These are phyloP conservation scores for Candolleomyces eurysporus DNA, from an alignment of 768 basidiomycete species.

Conservation along the genomic window DNA sequence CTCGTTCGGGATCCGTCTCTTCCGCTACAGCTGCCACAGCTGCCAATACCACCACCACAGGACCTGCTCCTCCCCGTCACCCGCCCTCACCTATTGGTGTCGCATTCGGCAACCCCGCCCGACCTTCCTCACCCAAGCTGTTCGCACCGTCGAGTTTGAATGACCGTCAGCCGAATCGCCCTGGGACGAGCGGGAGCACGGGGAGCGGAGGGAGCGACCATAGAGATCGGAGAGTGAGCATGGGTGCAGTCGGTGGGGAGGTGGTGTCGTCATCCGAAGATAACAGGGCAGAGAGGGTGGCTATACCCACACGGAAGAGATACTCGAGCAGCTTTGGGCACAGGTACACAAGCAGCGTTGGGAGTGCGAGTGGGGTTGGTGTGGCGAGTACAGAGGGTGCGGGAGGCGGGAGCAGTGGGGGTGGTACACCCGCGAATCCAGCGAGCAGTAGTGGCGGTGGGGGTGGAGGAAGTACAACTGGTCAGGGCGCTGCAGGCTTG, in stretches of 20 bases:
- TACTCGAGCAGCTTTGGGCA: constrained; percentile 82
- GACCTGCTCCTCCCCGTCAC: constrained; percentile 16
- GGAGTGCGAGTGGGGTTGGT: constrained; percentile 30
- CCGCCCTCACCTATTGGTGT: constrained; percentile 26
- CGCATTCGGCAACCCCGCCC: constrained; percentile 7
- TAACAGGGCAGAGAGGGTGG: constrained; percentile 4
- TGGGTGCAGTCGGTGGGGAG: constrained; percentile 3
- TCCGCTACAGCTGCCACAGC: neutral
- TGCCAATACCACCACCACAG: constrained; percentile 7
- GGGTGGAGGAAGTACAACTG: too few species aligned
- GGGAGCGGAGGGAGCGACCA: constrained; percentile 14
- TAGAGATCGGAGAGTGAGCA: constrained; percentile 15
- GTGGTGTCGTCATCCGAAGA: too few species aligned
- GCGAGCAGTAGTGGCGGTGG: constrained; percentile 4
- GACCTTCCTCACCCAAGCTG: constrained; percentile 17
- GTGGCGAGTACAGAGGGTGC: constrained; percentile 10
- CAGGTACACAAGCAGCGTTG: constrained; percentile 46
- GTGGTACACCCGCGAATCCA: constrained; percentile 10
- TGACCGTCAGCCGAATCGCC: constrained; percentile 14
- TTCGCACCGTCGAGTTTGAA: constrained; percentile 29
- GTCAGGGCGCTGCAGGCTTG: too few species aligned
- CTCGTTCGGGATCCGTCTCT: constrained; percentile 17
- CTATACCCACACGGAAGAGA: constrained; percentile 46
- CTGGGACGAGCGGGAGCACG: constrained; percentile 20
- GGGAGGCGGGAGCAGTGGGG: constrained; percentile 14